phyloP scores from a whole-genome alignment of 2,329 filamentous ascomycete species.

The Clonostachys rosea region DNA sequence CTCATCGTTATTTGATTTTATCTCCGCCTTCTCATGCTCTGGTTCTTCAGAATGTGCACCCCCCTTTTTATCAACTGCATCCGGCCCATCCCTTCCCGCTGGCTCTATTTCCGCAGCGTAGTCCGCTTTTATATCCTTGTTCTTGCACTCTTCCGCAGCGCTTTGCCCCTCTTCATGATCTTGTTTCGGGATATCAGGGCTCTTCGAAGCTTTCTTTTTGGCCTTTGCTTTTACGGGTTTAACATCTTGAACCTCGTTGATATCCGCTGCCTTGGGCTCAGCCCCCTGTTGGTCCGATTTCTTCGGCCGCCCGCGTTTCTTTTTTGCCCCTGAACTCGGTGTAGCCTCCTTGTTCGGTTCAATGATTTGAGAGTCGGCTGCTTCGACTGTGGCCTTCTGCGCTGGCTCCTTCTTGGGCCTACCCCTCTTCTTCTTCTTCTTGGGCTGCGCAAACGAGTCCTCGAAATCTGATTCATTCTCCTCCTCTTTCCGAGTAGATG shows the following conservation, averaged over 20 bases:
- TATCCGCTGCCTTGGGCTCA: not conserved
- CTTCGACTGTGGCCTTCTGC: not conserved
- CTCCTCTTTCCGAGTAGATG: too few relatives aligned
- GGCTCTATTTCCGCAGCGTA: not conserved
- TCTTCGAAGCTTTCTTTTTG: too few relatives aligned
- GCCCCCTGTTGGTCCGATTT: constrained; percentile 20
- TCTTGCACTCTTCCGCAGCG: too few relatives aligned
- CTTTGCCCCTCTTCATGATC: too few relatives aligned
- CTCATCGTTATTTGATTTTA: not conserved
- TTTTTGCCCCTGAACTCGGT: constrained; percentile 12
- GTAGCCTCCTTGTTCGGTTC: constrained; percentile 3
- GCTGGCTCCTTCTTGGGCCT: constrained; percentile 19
- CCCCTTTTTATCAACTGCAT: constrained; percentile 1
- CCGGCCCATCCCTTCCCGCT: constrained; percentile 4
- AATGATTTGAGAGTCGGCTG: not conserved
- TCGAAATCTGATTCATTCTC: too few relatives aligned
- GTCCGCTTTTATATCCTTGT: too few relatives aligned
- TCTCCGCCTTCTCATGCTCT: constrained; percentile 5
- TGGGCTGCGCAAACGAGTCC: constrained; percentile 2
- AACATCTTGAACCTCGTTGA: not conserved
- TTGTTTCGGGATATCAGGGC: too few relatives aligned
- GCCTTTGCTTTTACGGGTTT: too few relatives aligned
- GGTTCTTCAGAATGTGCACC: constrained; percentile 1
- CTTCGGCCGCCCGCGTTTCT: constrained; percentile 35
- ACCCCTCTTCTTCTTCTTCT: constrained; percentile 19